Conservation (phyloP, 352 stramenopile genomes). For the Phytophthora meadii region DNA sequence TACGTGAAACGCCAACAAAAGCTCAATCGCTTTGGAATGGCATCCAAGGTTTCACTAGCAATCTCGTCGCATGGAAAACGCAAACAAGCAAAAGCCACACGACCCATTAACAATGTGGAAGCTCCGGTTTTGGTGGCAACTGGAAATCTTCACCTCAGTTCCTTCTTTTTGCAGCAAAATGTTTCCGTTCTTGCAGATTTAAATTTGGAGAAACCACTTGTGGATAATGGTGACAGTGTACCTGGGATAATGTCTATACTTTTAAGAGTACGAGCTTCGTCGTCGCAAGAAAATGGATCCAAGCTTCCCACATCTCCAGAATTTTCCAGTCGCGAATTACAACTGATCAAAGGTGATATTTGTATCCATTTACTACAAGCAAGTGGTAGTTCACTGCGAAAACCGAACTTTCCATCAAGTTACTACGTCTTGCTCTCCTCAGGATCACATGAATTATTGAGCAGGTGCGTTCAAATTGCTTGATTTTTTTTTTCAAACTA, state of each 20-base stretch:
- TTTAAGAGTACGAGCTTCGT: slow-evolving; percentile 19
- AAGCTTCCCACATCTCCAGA: neutral
- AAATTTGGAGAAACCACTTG: neutral
- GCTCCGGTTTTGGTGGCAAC: slow-evolving; percentile 18
- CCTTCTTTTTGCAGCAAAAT: slow-evolving; percentile 32
- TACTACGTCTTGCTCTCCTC: slow-evolving; percentile 27
- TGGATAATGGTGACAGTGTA: neutral
- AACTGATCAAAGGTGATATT: slow-evolving; percentile 26
- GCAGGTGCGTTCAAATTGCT: slow-evolving; percentile 17
- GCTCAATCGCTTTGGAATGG: slow-evolving; percentile 2
- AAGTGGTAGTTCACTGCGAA: slow-evolving; percentile 24
- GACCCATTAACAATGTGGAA: slow-evolving; percentile 1
- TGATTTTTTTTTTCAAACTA: neutral
- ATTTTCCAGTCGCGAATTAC: neutral
- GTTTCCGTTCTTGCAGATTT: slow-evolving; percentile 6
- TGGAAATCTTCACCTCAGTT: slow-evolving; percentile 20
- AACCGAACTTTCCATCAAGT: slow-evolving; percentile 1
- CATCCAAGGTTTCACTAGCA: slow-evolving; percentile 13
- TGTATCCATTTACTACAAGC: slow-evolving; percentile 41
- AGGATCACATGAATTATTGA: slow-evolving; percentile 8
- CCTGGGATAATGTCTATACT: slow-evolving; percentile 1
- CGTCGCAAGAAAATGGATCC: slow-evolving; percentile 2
- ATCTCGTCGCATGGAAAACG: slow-evolving; percentile 3
- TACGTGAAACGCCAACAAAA: slow-evolving; percentile 13
- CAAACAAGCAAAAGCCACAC: neutral